Evolutionary conservation across 2,329 filamentous ascomycete species (phyloP), one percentile per base, ranked within the genome.

Genomic region (Colletotrichum filicis): DNA sequence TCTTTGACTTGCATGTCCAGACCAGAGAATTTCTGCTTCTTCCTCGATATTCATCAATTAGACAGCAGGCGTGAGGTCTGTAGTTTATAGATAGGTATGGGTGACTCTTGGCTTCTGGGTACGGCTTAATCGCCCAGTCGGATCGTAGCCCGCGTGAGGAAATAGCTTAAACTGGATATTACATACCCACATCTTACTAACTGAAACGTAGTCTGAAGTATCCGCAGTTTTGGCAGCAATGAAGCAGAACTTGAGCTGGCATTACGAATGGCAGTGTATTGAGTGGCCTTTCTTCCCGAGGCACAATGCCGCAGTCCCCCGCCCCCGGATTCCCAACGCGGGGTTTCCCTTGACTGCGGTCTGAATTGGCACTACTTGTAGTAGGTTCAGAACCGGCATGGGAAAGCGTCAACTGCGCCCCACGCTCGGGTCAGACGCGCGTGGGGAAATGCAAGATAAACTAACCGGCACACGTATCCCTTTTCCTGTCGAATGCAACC

Each of bases 321-420:
- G 14, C 68, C 68, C 68, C 68, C 68, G 68, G 68, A 71, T 57
- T 60, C 32, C 6, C 14, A 14, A 22, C 30, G 62, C 55, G 68
- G 68, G 68, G 62, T 63, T 28, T 61, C 14, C 32, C 22, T 61
- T 46, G 37, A 46, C 14, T 19, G 37, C 6, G 37, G 16, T 46
- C 14, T 46, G 37, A 19, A 46, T 46, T 46, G 16, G 16, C 32
- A 26, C 35, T 26, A n/a, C n/a, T n/a, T n/a, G n/a, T n/a, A 66
- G 24, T 14, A 14, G 14, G 35, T 37, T 37, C 35, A 37, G 11
- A 37, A 12, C 14, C 22, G 14, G n/a, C 62, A 66, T 28, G 46
- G 62, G 42, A n/a, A 12, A 37, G 37, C 11, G 28, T n/a, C 49
- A 22, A 46, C 16, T 32, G 28, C 52, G 26, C 67, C 61, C 67